phyloP scores from a whole-genome alignment of 768 basidiomycete genomes.

The Tylopilus intermedius region DNA sequence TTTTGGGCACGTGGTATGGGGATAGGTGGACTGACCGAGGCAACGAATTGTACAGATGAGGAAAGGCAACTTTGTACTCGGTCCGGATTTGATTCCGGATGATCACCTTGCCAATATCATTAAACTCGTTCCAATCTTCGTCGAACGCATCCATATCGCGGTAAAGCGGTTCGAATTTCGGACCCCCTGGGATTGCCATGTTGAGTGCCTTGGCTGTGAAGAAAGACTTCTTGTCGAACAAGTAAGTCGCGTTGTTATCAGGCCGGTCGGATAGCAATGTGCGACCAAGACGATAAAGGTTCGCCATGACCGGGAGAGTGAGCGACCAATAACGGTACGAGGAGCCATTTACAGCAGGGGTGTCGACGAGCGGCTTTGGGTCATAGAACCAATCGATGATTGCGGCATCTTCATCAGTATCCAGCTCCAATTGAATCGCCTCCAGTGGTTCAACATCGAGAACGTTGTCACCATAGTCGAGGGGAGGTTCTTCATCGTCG shows the following conservation, averaged over 20 bases:
- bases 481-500: slow-evolving; percentile 97
- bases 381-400: slow-evolving; percentile 99
- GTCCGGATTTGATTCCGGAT: slow-evolving; percentile 98
- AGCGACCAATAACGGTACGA: slow-evolving; percentile 94
- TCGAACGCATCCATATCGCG: slow-evolving; percentile 97
- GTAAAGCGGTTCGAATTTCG: slow-evolving; percentile 96
- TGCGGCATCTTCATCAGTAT: slow-evolving; percentile 84
- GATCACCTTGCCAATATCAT: slow-evolving; percentile 99
- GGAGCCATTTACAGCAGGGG: slow-evolving; percentile 84
- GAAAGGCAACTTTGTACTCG: slow-evolving; percentile 99
- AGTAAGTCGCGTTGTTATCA: slow-evolving; percentile 84
- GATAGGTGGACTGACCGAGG: slow-evolving; percentile 92
- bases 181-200: slow-evolving; percentile 96
- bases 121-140: slow-evolving; percentile 99
- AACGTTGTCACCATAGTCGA: slow-evolving; percentile 99
- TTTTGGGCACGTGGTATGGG: slow-evolving; percentile 90
- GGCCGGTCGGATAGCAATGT: slow-evolving; percentile 91
- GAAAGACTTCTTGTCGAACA: slow-evolving; percentile 97
- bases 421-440: slow-evolving; percentile 94
- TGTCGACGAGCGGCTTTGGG: slow-evolving; percentile 88
- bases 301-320: slow-evolving; percentile 92
- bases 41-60: slow-evolving; percentile 96
- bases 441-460: slow-evolving; percentile 97
- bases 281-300: slow-evolving; percentile 90
- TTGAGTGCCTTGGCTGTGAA: slow-evolving; percentile 97